Percentiles rank a stretch among this genome's conserved stretches.
These are phyloP conservation scores for Brassica napus DNA, from an alignment of 345 rosid genomes.

Conservation along the genomic window Da-Ae NC_063451.1:7911501-7912000, in stretches of 20 bases:
- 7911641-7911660: constrained; percentile 37
- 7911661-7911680: constrained; percentile 89
- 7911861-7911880: not conserved
- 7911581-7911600: not conserved
- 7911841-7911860: not conserved
- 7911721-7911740: not conserved
- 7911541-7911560: not conserved
- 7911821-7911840: not conserved
- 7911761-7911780: not conserved
- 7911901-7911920: not conserved
- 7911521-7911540: not conserved
- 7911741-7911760: not conserved
- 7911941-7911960: not conserved
- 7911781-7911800: not conserved
- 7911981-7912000: not conserved
- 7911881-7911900: not conserved
- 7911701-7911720: constrained; percentile 39
- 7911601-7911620: constrained; percentile 21
- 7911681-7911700: constrained; percentile 78
- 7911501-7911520: not conserved
- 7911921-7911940: not conserved
- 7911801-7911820: not conserved
- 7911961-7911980: not conserved
- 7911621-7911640: constrained; percentile 28
- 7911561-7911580: not conserved